Evolutionary conservation across 2,329 filamentous ascomycete genomes (phyloP), one percentile per base, ranked within the genome.

Genomic region (Ophidiomyces ophidiicola): DNA sequence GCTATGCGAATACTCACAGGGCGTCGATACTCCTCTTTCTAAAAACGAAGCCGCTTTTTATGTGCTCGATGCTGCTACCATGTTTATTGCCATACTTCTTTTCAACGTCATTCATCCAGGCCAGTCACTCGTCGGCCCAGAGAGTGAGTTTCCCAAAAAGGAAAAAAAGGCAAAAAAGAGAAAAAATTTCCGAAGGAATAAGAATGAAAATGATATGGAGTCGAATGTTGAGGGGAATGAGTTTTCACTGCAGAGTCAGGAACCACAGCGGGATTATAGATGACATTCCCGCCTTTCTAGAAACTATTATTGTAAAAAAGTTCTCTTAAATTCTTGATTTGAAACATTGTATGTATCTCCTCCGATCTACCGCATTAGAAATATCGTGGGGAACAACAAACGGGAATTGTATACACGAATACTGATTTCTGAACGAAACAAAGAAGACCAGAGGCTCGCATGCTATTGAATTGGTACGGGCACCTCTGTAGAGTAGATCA

Each of bases 1-100:
- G 5, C 62, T 71, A 0, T 62, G 74, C n/a, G 72, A 78, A 54
- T 76, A 72, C 56, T 76, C 74, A 45, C 63, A 61, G 36, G 51
- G 69, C n/a, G 58, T 65, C 0, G 47, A 54, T 18, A 53, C 68
- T 8, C 56, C 68, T 17, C 56, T 61, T 15, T 58, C 58, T 5
- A 59, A 55, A 14, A 46, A 55, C 30, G 56, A 61, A 20, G 51
- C 61, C 6, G 57, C 52, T 2, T 56, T 65, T 33, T 62, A 66
- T 24, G 52, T 50, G 14, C 54, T 65, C 8, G 63, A 66, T 43
- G 55, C 55, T 1, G 43, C 54, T 4, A 61, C 61, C 0, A 67
- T 67, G 61, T 46, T 60, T 6, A 15, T 59, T 4, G 59, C 59
- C 1, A 43, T 63, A 6, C 25, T 56, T 0, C 41, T 58, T 6